phyloP scores from a whole-genome alignment of 305 asterid genomes.

The Solanum hybrid region DNA sequence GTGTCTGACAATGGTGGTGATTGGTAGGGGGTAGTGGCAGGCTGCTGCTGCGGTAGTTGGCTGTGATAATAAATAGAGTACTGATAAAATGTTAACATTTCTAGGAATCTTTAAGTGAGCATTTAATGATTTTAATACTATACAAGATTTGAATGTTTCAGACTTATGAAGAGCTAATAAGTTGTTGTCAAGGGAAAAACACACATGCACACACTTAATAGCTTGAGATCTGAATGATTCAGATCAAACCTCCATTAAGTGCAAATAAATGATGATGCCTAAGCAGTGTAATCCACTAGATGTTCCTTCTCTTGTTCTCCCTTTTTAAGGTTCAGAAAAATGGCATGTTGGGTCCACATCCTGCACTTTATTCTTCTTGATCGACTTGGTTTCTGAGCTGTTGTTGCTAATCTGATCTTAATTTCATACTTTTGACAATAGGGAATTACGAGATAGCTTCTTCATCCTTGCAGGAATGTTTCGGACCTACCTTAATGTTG shows the following conservation, averaged over 20 bases:
- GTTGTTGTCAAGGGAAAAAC: neutral
- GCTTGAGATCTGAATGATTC: neutral
- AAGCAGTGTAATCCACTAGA: neutral
- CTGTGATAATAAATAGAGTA: neutral
- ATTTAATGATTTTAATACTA: neutral
- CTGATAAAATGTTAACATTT: neutral
- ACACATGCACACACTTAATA: neutral
- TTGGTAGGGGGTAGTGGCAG: neutral
- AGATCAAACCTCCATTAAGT: neutral
- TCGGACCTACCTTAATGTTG: conserved; percentile 75
- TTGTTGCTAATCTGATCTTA: neutral
- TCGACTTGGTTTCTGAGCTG: neutral
- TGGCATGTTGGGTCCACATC: neutral
- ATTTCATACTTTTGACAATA: conserved; percentile 23
- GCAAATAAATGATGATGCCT: neutral
- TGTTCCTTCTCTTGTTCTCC: neutral
- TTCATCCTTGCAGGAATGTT: conserved; percentile 80
- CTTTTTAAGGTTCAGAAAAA: neutral
- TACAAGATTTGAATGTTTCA: neutral
- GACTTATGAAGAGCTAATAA: neutral
- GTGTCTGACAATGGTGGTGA: neutral
- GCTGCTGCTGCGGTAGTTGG: neutral
- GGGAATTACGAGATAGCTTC: conserved; percentile 76
- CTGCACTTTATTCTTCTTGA: neutral
- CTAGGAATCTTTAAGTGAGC: neutral